Evolutionary conservation across 2,329 filamentous ascomycete species (phyloP), one percentile per base, ranked within the genome.

Genomic region (Gaeumannomyces tritici): DNA sequence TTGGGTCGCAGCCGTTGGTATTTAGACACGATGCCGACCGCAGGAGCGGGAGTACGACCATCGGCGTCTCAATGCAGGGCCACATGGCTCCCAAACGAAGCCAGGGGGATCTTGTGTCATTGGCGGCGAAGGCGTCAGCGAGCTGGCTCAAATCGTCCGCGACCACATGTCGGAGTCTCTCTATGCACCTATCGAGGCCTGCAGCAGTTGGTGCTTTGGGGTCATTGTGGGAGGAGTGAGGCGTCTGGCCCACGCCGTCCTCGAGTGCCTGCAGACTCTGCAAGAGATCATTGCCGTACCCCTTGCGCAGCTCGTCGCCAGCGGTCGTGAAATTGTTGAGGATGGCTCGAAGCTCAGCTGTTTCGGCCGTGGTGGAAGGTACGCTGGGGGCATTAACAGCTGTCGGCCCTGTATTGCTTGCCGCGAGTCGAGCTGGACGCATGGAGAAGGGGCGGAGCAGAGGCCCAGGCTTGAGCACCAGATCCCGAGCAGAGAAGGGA

Each of bases 21-120:
- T 0, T 61, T 64, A 0, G 21, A 13, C 51, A 55, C 13, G 24
- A 55, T 13, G 67, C 73, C 0, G 74, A 75, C 8, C 79, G 73
- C 0, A 86, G 69, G 47, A 80, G 78, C 56, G 79, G 75, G 0
- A 86, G 74, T 0, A 85, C 64, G 24, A 55, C 51, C 51, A 31
- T 31, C 29, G 29, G 29, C 29, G 51, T 13, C 12, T 13, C 13
- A 13, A 13, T 55, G 51, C 51, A 55, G 51, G 51, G 51, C 51
- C 51, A 55, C 24, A 55, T 8, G 51, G 21, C 7, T 55, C 51
- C 51, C 21, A 55, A 13, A 6, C 24, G 51, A 55, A 55, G 51
- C 51, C 51, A 55, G 51, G 13, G 0, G 77, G 71, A 0, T 76
- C 62, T 0, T 70, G 72, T 0, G 77, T 80, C 2, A 79, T 64